Evolutionary conservation across 345 rosid genomes (phyloP).

Genomic region (Excoecaria agallocha): DNA sequence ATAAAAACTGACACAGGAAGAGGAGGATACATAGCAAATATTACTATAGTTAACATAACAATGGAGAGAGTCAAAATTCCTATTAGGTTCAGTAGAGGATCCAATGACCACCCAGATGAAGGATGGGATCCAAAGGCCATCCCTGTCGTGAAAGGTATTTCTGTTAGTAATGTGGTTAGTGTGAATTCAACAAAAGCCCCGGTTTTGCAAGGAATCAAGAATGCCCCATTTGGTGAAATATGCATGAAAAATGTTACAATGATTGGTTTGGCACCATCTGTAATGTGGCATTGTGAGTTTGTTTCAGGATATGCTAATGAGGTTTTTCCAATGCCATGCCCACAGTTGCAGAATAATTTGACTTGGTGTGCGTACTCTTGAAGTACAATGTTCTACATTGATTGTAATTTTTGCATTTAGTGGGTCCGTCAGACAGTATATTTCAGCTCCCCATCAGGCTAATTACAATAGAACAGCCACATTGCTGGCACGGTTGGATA

Average conservation of each 20-base stretch:
- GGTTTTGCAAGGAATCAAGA: constrained; percentile 60
- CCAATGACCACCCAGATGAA: constrained; percentile 87
- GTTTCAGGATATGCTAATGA: constrained; percentile 61
- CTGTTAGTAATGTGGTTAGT: constrained; percentile 56
- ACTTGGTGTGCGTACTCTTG: constrained; percentile 41
- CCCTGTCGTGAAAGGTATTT: constrained; percentile 70
- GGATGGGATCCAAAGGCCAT: constrained; percentile 82
- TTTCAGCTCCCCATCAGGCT: constrained; percentile 4
- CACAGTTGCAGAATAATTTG: constrained; percentile 51
- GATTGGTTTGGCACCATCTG: constrained; percentile 44
- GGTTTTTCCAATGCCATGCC: constrained; percentile 64
- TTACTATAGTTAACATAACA: constrained; percentile 54
- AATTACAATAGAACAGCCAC: constrained; percentile 4
- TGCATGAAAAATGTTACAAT: constrained; percentile 76
- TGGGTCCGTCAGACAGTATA: not conserved
- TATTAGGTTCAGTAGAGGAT: constrained; percentile 77
- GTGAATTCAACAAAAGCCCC: constrained; percentile 82
- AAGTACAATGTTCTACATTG: constrained; percentile 8
- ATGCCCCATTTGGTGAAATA: constrained; percentile 54
- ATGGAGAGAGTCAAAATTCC: constrained; percentile 89
- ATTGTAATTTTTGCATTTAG: not conserved
- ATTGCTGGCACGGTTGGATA: not conserved
- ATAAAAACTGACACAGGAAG: constrained; percentile 88
- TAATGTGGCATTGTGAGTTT: constrained; percentile 76
- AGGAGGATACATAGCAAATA: constrained; percentile 79